Conservation (phyloP, 1,139 yeast species). For the Candida sojae region DNA sequence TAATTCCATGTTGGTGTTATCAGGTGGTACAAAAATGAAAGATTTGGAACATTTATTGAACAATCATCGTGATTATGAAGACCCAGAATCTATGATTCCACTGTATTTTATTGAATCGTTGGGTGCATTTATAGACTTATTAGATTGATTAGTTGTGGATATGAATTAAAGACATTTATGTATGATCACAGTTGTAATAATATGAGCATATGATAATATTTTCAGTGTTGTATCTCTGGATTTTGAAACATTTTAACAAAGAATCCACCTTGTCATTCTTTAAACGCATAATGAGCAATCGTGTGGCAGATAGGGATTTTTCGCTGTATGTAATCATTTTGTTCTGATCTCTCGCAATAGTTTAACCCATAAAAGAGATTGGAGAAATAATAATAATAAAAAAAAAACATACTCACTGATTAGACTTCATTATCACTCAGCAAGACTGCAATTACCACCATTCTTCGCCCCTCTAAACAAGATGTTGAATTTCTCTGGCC, state of each 20-base stretch:
- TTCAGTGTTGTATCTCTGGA: too few relatives aligned
- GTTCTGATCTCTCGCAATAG: background rate
- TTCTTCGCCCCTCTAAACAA: background rate
- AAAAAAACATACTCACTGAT: background rate
- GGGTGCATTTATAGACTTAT: slow-evolving; percentile 24
- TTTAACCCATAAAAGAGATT: too few relatives aligned
- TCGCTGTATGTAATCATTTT: background rate
- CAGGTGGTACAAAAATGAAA: slow-evolving; percentile 35
- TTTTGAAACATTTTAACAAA: too few relatives aligned
- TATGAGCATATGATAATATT: too few relatives aligned
- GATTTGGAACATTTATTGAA: slow-evolving; percentile 24
- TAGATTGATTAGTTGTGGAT: slow-evolving; percentile 9
- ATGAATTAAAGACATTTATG: background rate
- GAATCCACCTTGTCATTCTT: too few relatives aligned
- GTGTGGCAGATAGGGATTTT: too few relatives aligned
- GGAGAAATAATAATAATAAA: background rate
- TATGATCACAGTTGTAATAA: too few relatives aligned
- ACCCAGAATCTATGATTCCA: slow-evolving; percentile 27
- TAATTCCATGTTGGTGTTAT: slow-evolving; percentile 36
- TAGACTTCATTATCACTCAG: background rate
- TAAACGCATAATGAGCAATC: too few relatives aligned
- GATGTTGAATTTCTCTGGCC: slow-evolving; percentile 68
- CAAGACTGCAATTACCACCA: background rate
- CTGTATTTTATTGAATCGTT: slow-evolving; percentile 31
- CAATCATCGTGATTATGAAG: slow-evolving; percentile 14